Evolutionary conservation across 2,329 filamentous ascomycete genomes (phyloP).

Genomic region (Apiospora pterosperma): DNA sequence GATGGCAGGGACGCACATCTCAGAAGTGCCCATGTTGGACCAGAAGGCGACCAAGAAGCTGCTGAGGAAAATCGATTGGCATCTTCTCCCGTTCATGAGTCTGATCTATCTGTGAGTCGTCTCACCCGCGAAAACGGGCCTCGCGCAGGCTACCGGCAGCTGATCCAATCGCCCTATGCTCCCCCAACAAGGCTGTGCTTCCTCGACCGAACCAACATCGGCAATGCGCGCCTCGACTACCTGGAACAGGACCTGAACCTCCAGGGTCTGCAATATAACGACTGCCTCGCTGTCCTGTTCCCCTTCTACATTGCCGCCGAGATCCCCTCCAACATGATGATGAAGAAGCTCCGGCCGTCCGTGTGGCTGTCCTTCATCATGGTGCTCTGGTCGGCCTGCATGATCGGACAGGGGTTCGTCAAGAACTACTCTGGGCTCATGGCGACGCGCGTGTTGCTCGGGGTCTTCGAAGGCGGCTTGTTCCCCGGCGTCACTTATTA

Average conservation of each 20-base stretch:
- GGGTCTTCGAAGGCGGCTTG: constrained; percentile 52
- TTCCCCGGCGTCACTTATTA: constrained; percentile 62
- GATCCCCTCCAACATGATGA: constrained; percentile 56
- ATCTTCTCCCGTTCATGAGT: constrained; percentile 57
- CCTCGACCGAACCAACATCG: constrained; percentile 48
- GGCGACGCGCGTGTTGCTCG: constrained; percentile 42
- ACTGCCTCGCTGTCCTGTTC: constrained; percentile 58
- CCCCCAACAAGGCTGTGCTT: constrained; percentile 40
- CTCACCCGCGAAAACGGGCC: not conserved
- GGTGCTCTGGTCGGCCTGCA: constrained; percentile 35
- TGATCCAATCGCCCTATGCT: not conserved
- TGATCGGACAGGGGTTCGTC: constrained; percentile 21
- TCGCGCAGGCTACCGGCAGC: not conserved
- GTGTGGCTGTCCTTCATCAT: constrained; percentile 64
- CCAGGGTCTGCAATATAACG: constrained; percentile 59
- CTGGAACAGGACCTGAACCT: constrained; percentile 39
- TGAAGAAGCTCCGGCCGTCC: constrained; percentile 58
- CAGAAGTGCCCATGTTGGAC: constrained; percentile 23
- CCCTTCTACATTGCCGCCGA: constrained; percentile 56
- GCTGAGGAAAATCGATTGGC: constrained; percentile 49
- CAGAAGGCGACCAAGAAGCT: constrained; percentile 43
- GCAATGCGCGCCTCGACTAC: constrained; percentile 35
- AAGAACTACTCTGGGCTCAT: constrained; percentile 28
- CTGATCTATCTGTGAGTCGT: constrained; percentile 49
- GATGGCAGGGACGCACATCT: not conserved